Evolutionary conservation across 139 green algal genomes (phyloP), one percentile per base, ranked within the genome.

Genomic region (Medakamo hakoo): DNA sequence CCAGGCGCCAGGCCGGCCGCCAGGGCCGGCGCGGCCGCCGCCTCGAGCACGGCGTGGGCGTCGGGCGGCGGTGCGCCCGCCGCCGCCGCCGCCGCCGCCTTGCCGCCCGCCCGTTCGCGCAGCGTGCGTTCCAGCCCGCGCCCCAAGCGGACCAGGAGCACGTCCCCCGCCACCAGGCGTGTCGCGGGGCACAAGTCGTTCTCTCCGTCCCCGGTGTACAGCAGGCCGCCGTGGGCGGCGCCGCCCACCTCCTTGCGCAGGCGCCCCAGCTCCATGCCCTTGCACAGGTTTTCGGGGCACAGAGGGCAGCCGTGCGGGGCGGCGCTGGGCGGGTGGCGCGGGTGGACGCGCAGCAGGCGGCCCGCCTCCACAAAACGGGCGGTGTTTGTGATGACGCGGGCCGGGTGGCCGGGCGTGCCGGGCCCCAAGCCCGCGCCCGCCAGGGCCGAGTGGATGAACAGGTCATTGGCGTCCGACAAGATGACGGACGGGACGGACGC

Each of bases 281-380:
- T 93, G 81, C 87, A 95, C 48, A 95, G 55, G 63, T 88, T 88
- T 9, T 56, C 58, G 14, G 85, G 87, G 78, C 87, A 95, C 2
- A 78, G 64, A 0, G 55, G 40, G 78, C 87, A 95, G 28, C 71
- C 59, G 62, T 89, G 85, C 9, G 64, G 49, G 21, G n/a, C 63
- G 49, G 25, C 27, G 20, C 27, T 9, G 4, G 30, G 18, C 65
- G 63, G 48, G 30, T 71, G 67, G 18, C 49, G 59, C 24, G 65
- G 70, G 29, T 30, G 48, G 24, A 76, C 22, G 21, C 69, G 40
- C 28, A 78, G 57, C 4, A 61, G 67, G 57, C 73, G 61, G 3
- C 24, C 28, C 26, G 67, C 24, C 18, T 22, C 26, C 30, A 2
- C 27, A 63, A 87, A 93, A 20, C 62, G 25, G 32, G 80, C 76